Conservation (phyloP, 2,329 filamentous ascomycete species). For the Neofusicoccum umdonicola region DNA sequence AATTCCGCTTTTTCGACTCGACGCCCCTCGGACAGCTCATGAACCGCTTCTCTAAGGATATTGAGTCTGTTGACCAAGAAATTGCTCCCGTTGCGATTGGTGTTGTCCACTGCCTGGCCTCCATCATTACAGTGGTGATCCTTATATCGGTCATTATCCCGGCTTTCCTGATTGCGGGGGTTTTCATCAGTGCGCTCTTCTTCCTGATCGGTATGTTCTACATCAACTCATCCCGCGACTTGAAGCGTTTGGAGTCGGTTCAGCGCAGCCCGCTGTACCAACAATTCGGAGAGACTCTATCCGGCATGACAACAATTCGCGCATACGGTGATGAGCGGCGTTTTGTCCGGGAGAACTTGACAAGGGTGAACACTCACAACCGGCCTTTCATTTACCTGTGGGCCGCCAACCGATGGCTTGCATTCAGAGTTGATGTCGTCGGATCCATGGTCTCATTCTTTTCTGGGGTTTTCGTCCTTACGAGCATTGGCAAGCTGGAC, state of each 20-base stretch:
- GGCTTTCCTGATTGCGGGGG: constrained; percentile 79
- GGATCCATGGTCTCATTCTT: constrained; percentile 93
- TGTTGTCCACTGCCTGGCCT: constrained; percentile 63
- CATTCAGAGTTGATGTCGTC: constrained; percentile 84
- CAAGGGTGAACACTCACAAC: constrained; percentile 83
- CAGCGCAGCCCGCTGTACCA: constrained; percentile 95
- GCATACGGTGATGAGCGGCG: constrained; percentile 92
- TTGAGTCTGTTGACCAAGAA: constrained; percentile 93
- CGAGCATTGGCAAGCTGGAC: constrained; percentile 79
- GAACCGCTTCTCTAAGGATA: constrained; percentile 97
- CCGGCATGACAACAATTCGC: constrained; percentile 92
- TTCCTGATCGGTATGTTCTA: constrained; percentile 83
- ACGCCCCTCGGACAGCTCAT: constrained; percentile 95
- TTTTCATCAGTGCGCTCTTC: constrained; percentile 83
- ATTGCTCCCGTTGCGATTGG: constrained; percentile 88
- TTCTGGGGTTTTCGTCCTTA: constrained; percentile 84
- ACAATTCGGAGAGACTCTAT: constrained; percentile 94
- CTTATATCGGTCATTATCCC: constrained; percentile 89
- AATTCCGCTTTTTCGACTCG: constrained; percentile 96
- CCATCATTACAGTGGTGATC: constrained; percentile 78
- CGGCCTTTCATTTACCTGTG: constrained; percentile 95
- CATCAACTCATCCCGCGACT: constrained; percentile 84
- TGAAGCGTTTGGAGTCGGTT: constrained; percentile 92
- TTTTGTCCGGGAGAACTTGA: constrained; percentile 88
- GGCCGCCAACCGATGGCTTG: constrained; percentile 95